These are phyloP conservation scores for Candida anglica DNA, from an alignment of 805 yeast species.

Conservation along the genomic window DNA sequence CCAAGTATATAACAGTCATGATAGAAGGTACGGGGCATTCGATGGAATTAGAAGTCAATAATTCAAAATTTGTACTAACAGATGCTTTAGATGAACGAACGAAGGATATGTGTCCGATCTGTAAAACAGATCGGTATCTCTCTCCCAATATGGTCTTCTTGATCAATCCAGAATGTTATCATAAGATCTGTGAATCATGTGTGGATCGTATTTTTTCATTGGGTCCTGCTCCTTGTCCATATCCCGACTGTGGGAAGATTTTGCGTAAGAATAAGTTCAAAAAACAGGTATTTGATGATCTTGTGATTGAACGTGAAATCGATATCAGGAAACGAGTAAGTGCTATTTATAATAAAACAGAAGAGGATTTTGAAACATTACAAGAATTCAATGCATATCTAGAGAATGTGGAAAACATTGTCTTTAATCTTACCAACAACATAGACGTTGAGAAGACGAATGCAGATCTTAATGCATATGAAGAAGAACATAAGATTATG, in stretches of 20 bases:
- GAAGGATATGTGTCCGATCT: conserved; percentile 92
- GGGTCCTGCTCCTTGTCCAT: conserved; percentile 98
- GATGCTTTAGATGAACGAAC: conserved; percentile 40
- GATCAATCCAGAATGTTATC: conserved; percentile 96
- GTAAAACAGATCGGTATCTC: conserved; percentile 90
- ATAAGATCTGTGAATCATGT: conserved; percentile 94
- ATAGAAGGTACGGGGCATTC: neutral
- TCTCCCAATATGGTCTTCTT: conserved; percentile 91
- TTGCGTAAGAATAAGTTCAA: conserved; percentile 87
- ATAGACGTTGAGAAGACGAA: conserved; percentile 69
- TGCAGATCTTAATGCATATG: conserved; percentile 61
- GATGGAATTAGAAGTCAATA: neutral
- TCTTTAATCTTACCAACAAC: conserved; percentile 70
- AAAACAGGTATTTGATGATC: conserved; percentile 88
- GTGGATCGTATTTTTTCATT: conserved; percentile 90
- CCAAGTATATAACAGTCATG: too few relatives aligned
- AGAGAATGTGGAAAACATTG: conserved; percentile 77
- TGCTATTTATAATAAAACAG: conserved; percentile 74
- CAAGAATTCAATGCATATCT: conserved; percentile 70
- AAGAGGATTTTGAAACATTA: conserved; percentile 62
- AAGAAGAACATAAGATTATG: conserved; percentile 66
- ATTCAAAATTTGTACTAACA: conserved; percentile 1
- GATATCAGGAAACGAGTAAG: conserved; percentile 80
- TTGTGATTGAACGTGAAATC: conserved; percentile 85
- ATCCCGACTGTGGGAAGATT: conserved; percentile 83